Evolutionary conservation across 1,139 yeast genomes (phyloP), one percentile per base, ranked within the genome.

Genomic region (Yamadazyma songkhlaensis): DNA sequence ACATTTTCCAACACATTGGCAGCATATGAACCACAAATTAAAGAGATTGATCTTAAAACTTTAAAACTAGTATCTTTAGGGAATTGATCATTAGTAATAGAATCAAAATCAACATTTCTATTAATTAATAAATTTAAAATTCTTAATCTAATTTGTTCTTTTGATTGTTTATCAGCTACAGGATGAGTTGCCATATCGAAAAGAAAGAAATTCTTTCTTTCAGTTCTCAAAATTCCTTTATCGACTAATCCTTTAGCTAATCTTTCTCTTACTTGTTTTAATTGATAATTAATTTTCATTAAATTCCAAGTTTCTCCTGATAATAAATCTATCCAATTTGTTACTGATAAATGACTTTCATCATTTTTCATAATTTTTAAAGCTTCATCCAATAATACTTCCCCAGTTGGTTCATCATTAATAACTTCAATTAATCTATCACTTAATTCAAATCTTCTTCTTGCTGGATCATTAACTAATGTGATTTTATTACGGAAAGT

Each of bases 181-280:
- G 99, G 99, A 60, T 94, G 98, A 6, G 98, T 94, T 17, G 98
- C 96, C 97, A 92, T 92, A 62, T 92, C 98, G 52, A 92, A 92
- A 40, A 92, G 69, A 55, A 94, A 81, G 60, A 92, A 92, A 66
- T 88, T 94, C 57, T 90, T 89, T 58, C 96, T 80, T 60, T 92
- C 98, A 2, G 98, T 94, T 63, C 96, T 81, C 54, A 94, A 74
- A 36, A 92, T 84, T n/a, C 98, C 98, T 65, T 92, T 92, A 60
- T 92, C 99, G 24, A 94, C 99, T 40, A 92, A 73, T 1, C 98
- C 99, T 62, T 92, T 92, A 38, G 97, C 96, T 47, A 92, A 74
- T 51, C 99, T 76, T 63, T 92, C 99, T 55, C 98, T 79, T 4
- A 94, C 99, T 63, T 92, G 98, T 59, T 92, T 92, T 59, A 92